Evolutionary conservation across 129 eudicot species (phyloP), one percentile per base, ranked within the genome.

Genomic region (Deinandra increscens): DNA sequence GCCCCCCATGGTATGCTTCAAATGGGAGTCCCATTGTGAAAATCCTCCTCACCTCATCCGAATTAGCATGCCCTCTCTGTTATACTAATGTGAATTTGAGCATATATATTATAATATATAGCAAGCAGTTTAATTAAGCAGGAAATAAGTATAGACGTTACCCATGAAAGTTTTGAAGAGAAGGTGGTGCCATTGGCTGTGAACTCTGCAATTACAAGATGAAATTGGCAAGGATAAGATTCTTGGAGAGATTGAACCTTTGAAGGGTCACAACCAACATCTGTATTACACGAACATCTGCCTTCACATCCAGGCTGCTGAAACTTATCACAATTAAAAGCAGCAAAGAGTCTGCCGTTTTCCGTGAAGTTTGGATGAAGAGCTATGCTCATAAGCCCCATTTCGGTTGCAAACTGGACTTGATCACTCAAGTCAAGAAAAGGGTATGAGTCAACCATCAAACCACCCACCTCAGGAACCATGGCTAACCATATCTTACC

Each of bases 21-120:
- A 86, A 86, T 1, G 97, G 96, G 11, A 91, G 88, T 0, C 96
- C 96, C 86, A 88, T 88, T 10, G 96, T 91, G 64, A 88, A 83
- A 70, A 86, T 86, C 64, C 96, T 84, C 72, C 97, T 86, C 19
- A 88, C 91, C 66, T 91, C 97, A 11, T 80, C 61, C 36, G 94
- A 86, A 61, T 69, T 84, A 46, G 86, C 94, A 56, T 26, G 79
- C 46, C 76, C 73, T 19, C 60, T 85, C 95, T 90, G 75, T n/a
- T n/a, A n/a, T n/a, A n/a, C n/a, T n/a, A n/a, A n/a, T n/a, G n/a
- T n/a, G n/a, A n/a, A n/a, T n/a, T n/a, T n/a, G n/a, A n/a, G n/a
- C n/a, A n/a, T n/a, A n/a, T n/a, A n/a, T n/a, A n/a, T n/a, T n/a
- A n/a, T n/a, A n/a, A n/a, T n/a, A n/a, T n/a, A n/a, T n/a, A n/a